Conservation (phyloP, 2,329 filamentous ascomycete genomes). For the Bipolaris victoriae region DNA sequence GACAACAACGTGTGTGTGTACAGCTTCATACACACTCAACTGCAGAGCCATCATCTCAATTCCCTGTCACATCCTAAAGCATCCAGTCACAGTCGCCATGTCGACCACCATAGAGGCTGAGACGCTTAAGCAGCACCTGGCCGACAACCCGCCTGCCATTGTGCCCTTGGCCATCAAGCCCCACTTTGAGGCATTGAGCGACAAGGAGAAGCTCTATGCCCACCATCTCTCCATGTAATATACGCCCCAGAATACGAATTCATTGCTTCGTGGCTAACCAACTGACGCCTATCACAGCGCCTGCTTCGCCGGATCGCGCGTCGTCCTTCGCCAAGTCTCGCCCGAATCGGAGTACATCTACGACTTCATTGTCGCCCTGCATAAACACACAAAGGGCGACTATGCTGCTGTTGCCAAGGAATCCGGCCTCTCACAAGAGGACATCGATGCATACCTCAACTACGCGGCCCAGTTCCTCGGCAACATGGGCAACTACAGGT, state of each 20-base stretch:
- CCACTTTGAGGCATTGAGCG: constrained; percentile 80
- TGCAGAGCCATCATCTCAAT: neutral
- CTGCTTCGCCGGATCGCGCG: constrained; percentile 57
- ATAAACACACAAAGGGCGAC: constrained; percentile 56
- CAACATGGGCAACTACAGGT: constrained; percentile 62
- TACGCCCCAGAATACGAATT: neutral
- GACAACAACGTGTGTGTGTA: neutral
- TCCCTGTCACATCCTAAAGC: neutral
- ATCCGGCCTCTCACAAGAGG: constrained; percentile 49
- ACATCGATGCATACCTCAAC: constrained; percentile 48
- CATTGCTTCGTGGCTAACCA: neutral
- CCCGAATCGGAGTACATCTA: constrained; percentile 60
- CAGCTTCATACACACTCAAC: neutral
- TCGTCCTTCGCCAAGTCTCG: constrained; percentile 61
- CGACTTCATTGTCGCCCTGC: constrained; percentile 60
- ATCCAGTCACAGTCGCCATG: constrained; percentile 20
- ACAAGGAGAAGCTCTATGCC: constrained; percentile 86
- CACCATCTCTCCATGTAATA: constrained; percentile 63
- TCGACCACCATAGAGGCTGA: constrained; percentile 51
- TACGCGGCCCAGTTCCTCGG: constrained; percentile 57
- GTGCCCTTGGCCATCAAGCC: constrained; percentile 89
- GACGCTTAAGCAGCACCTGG: constrained; percentile 73
- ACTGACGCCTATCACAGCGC: constrained; percentile 41
- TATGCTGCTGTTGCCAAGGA: constrained; percentile 55
- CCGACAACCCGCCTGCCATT: constrained; percentile 86